Percentiles rank a stretch among this genome's conserved stretches.
Conservation (phyloP, 352 stramenopile species). For the Elongisporangium prolatum region DNA sequence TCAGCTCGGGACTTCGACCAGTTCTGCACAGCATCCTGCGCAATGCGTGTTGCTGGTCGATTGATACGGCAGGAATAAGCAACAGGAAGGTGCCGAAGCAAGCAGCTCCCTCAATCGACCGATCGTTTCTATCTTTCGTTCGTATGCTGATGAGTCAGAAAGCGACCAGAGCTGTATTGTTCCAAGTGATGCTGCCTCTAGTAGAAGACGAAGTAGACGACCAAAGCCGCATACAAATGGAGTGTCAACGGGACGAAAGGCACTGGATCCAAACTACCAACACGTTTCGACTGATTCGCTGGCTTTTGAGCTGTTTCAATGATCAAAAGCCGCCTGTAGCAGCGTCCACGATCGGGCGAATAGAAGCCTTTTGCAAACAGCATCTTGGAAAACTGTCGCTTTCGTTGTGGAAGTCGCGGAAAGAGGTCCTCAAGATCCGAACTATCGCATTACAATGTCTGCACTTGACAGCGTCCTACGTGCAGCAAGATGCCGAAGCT, state of each 20-base stretch:
- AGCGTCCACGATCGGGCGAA: slow-evolving; percentile 4
- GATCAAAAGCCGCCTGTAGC: slow-evolving; percentile 8
- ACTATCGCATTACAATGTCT: slow-evolving; percentile 20
- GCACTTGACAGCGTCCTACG: neutral
- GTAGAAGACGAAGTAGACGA: neutral
- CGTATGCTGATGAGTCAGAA: slow-evolving; percentile 31
- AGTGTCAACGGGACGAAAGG: neutral
- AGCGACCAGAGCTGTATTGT: slow-evolving; percentile 20
- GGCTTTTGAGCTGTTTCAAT: slow-evolving; percentile 4
- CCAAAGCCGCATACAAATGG: neutral
- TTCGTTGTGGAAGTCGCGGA: neutral
- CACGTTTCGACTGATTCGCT: slow-evolving; percentile 15
- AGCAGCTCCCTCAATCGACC: slow-evolving; percentile 16
- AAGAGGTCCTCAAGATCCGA: neutral
- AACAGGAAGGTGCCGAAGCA: neutral
- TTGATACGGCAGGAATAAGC: slow-evolving; percentile 1
- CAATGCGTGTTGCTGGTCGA: slow-evolving; percentile 27
- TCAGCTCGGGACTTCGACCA: slow-evolving; percentile 19
- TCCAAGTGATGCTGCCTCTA: slow-evolving; percentile 15
- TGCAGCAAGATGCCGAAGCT: neutral
- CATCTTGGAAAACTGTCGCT: neutral
- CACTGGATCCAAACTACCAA: slow-evolving; percentile 1
- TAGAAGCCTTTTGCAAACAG: slow-evolving; percentile 12
- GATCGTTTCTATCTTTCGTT: slow-evolving; percentile 31
- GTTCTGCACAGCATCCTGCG: slow-evolving; percentile 26